Evolutionary conservation across 768 basidiomycete species (phyloP).

Genomic region (Dioszegia crocea): DNA sequence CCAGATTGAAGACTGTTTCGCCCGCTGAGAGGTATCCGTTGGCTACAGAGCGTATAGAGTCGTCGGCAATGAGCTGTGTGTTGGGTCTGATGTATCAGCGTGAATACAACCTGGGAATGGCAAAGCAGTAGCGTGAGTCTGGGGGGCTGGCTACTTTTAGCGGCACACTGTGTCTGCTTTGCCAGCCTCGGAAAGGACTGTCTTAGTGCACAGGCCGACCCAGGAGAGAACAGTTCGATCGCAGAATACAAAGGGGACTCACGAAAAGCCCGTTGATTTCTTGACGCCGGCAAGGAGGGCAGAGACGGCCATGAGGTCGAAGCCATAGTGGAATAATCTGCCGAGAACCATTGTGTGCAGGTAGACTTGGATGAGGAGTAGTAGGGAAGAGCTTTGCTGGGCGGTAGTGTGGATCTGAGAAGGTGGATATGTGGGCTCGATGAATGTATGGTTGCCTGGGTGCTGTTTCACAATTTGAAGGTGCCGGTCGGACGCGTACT

Average conservation of each 20-base stretch:
- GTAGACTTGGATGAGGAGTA: not conserved
- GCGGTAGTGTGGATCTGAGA: no score
- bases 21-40: slow-evolving; percentile 81
- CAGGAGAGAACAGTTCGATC: no score
- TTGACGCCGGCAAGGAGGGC: slow-evolving; percentile 87
- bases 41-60: slow-evolving; percentile 68
- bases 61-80: slow-evolving; percentile 67
- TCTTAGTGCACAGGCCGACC: no score
- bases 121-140: no score
- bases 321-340: slow-evolving; percentile 71
- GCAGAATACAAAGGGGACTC: slow-evolving; percentile 49
- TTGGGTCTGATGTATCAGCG: slow-evolving; percentile 61
- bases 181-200: no score
- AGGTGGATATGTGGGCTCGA: no score
- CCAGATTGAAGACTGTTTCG: slow-evolving; percentile 81
- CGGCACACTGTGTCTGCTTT: no score
- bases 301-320: slow-evolving; percentile 79
- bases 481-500: not conserved
- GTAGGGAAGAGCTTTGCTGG: not conserved
- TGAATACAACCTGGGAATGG: slow-evolving; percentile 13
- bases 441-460: no score
- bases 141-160: no score
- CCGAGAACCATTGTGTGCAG: slow-evolving; percentile 56
- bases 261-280: slow-evolving; percentile 86
- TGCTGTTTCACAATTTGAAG: not conserved